Evolutionary conservation across 768 basidiomycete species (phyloP).

Genomic region (Amanita thiersii): DNA sequence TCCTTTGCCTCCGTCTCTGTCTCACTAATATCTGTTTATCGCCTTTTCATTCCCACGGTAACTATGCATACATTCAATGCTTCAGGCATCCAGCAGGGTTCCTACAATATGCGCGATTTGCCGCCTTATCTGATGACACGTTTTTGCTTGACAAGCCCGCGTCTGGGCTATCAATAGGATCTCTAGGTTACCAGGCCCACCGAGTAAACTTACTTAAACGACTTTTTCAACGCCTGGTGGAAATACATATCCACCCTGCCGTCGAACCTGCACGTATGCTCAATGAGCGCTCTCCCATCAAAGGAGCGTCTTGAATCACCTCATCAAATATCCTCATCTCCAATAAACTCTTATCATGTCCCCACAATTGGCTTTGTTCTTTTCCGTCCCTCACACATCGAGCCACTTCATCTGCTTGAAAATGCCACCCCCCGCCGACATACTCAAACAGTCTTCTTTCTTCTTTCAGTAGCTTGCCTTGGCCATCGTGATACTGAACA

Average conservation of each 20-base stretch:
- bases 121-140: too few relatives aligned
- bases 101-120: too few relatives aligned
- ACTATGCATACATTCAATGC: too few relatives aligned
- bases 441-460: constrained; percentile 54
- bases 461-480: constrained; percentile 40
- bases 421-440: constrained; percentile 71
- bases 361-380: constrained; percentile 66
- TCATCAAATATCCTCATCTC: constrained; percentile 84
- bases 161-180: too few relatives aligned
- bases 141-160: too few relatives aligned
- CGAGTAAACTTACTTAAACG: too few relatives aligned
- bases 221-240: constrained; percentile 59
- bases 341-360: constrained; percentile 70
- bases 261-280: constrained; percentile 39
- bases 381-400: constrained; percentile 68
- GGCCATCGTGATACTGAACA: constrained; percentile 49
- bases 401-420: constrained; percentile 85
- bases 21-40: too few relatives aligned
- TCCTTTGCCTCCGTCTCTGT: too few relatives aligned
- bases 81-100: too few relatives aligned
- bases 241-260: constrained; percentile 57
- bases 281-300: background rate
- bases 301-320: constrained; percentile 29
- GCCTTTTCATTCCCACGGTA: too few relatives aligned
- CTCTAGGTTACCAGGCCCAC: too few relatives aligned